These are phyloP conservation scores for Fusarium liriodendri DNA, from an alignment of 2,329 filamentous ascomycete species.

Conservation along the genomic window DNA sequence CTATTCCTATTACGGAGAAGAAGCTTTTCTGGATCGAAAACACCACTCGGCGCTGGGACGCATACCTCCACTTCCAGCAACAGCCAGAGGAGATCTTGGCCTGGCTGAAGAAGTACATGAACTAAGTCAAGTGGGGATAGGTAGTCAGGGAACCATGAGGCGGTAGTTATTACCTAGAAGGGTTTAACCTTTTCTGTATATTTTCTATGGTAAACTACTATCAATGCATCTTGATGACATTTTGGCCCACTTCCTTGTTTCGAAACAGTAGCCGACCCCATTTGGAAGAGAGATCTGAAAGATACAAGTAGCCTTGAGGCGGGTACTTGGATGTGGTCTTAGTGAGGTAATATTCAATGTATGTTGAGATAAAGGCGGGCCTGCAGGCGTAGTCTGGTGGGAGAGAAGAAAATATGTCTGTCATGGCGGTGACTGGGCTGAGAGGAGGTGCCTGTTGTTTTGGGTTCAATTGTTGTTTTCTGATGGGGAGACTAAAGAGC, in stretches of 20 bases:
- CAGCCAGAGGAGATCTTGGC: background rate
- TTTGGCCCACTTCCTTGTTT: background rate
- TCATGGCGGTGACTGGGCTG: no score
- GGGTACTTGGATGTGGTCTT: background rate
- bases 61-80: background rate
- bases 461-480: no score
- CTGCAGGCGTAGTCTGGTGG: no score
- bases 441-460: no score
- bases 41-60: background rate
- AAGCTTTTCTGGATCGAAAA: constrained; percentile 4
- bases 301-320: background rate
- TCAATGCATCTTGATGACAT: background rate
- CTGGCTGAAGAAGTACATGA: background rate
- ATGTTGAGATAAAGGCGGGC: no score
- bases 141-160: background rate
- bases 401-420: no score
- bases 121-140: background rate
- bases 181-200: background rate
- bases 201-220: background rate
- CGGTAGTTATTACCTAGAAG: background rate
- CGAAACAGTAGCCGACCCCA: background rate
- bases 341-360: no score
- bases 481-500: no score
- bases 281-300: constrained; percentile 2
- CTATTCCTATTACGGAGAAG: background rate